Percentiles rank a stretch among this genome's conserved stretches.
Evolutionary conservation across 495 filamentous ascomycete species (phyloP).

Genomic region (Penicillium desertorum): DNA sequence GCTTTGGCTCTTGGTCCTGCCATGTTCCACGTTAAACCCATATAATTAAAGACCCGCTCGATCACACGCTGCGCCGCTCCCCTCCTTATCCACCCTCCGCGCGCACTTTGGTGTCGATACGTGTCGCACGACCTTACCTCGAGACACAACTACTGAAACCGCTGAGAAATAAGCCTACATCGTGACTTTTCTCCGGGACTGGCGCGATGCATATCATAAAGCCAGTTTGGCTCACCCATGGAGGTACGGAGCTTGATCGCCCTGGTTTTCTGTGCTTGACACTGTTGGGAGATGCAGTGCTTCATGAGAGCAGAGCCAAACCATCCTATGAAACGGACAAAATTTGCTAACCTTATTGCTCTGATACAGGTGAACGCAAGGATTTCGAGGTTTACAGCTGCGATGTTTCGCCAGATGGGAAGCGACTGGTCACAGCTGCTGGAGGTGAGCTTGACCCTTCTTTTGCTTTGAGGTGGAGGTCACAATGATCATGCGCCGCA

Average conservation of each 20-base stretch:
- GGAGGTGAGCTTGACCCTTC: slow-evolving; percentile 64
- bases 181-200: slow-evolving; percentile 6
- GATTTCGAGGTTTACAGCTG: slow-evolving; percentile 98
- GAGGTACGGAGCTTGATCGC: slow-evolving; percentile 54
- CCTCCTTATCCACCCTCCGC: slow-evolving; percentile 2
- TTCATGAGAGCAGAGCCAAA: neutral
- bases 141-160: neutral
- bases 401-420: slow-evolving; percentile 92
- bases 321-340: neutral
- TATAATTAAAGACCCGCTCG: neutral
- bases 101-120: slow-evolving; percentile 7
- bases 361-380: slow-evolving; percentile 76
- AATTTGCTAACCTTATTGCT: slow-evolving; percentile 8
- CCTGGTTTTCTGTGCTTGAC: slow-evolving; percentile 18
- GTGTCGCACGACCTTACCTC: neutral
- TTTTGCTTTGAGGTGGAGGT: neutral
- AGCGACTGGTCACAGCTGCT: slow-evolving; percentile 85
- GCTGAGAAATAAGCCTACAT: slow-evolving; percentile 3
- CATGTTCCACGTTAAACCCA: neutral
- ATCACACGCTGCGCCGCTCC: neutral
- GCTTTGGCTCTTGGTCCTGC: neutral
- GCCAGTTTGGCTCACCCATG: slow-evolving; percentile 90
- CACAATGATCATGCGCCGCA: neutral
- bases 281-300: neutral
- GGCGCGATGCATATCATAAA: slow-evolving; percentile 83